Conservation (phyloP, 345 rosid genomes). For the Corchorus olitorius region DNA sequence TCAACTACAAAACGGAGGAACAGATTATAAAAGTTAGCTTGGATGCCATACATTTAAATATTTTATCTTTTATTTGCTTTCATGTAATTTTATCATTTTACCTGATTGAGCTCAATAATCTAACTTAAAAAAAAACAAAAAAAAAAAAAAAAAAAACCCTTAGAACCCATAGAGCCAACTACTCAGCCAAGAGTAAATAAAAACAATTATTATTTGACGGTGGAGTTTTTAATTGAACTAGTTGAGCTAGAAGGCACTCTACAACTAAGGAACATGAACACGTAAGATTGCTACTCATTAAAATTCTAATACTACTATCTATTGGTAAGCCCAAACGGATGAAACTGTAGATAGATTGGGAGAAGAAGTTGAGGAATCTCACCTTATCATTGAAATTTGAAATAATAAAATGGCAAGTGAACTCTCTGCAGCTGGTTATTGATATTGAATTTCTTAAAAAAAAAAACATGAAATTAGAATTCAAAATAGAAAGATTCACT, state of each 20-base stretch:
- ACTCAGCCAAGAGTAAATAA: no score
- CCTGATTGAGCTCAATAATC: no score
- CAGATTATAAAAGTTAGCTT: not conserved
- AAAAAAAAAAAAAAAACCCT: no score
- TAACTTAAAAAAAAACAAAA: no score
- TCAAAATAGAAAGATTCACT: not conserved
- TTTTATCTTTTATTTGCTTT: no score
- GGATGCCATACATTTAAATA: no score
- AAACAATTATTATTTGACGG: no score
- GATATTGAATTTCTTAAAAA: not conserved
- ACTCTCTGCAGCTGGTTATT: not conserved
- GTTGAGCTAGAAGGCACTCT: not conserved
- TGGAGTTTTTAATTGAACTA: not conserved
- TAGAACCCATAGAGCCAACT: no score
- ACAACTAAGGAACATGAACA: not conserved
- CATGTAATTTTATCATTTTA: no score
- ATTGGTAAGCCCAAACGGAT: not conserved
- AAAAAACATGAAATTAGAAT: not conserved
- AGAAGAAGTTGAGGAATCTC: not conserved
- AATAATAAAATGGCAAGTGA: not conserved
- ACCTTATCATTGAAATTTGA: not conserved
- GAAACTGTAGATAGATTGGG: not conserved
- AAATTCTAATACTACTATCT: not conserved
- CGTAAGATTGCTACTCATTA: not conserved
- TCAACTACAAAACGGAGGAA: not conserved